These are phyloP conservation scores for Trichophyton simii DNA, from an alignment of 2,329 filamentous ascomycete species.

Conservation along the genomic window DNA sequence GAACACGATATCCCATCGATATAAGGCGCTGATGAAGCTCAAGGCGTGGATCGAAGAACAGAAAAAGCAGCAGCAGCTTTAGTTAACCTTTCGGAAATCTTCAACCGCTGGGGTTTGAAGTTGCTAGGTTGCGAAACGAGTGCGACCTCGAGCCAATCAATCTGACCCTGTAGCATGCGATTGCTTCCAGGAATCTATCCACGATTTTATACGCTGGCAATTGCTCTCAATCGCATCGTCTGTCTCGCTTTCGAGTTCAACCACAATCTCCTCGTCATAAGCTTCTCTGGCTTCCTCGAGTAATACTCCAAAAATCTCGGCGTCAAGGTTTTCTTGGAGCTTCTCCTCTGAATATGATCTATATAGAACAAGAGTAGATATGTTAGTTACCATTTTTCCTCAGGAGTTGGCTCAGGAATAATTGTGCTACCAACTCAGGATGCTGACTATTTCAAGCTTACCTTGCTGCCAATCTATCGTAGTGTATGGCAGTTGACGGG, in stretches of 20 bases:
- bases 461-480: slow-evolving; percentile 69
- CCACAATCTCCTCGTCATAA: slow-evolving; percentile 76
- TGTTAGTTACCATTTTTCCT: slow-evolving; percentile 4
- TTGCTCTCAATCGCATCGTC: slow-evolving; percentile 81
- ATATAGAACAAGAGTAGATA: slow-evolving; percentile 6
- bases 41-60: slow-evolving; percentile 60
- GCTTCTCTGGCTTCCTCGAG: slow-evolving; percentile 79
- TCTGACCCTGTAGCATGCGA: slow-evolving; percentile 17
- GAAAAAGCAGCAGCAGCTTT: slow-evolving; percentile 13
- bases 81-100: neutral
- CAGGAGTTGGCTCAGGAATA: neutral
- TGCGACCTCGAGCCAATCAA: neutral
- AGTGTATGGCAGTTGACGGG: slow-evolving; percentile 65
- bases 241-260: slow-evolving; percentile 73
- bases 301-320: slow-evolving; percentile 93
- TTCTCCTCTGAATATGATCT: slow-evolving; percentile 77
- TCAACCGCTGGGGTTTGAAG: neutral
- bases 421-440: neutral
- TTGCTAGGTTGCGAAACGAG: neutral
- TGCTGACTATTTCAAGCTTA: slow-evolving; percentile 22
- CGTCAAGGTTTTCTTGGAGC: slow-evolving; percentile 89
- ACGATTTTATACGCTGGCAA: slow-evolving; percentile 66
- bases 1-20: slow-evolving; percentile 88
- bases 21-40: slow-evolving; percentile 74
- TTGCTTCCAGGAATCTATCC: slow-evolving; percentile 73